These are phyloP conservation scores for Fusarium nelsonii DNA, from an alignment of 2,329 filamentous ascomycete species.

Conservation along the genomic window DNA sequence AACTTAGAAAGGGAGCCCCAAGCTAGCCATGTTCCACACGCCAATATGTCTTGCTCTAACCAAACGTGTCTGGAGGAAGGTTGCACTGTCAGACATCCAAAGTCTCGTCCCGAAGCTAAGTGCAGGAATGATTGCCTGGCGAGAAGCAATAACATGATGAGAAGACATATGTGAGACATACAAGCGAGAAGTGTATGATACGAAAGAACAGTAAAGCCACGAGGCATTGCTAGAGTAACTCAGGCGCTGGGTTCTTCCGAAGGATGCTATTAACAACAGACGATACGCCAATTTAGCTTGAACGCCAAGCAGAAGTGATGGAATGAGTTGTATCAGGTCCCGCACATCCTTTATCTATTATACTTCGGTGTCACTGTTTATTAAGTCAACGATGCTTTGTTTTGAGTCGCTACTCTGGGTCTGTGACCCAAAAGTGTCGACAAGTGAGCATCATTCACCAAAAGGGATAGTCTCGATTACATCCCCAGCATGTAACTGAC, in stretches of 20 bases:
- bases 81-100: conserved; percentile 45
- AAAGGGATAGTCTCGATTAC: conserved; percentile 1
- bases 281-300: background rate
- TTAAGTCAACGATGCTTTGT: conserved; percentile 23
- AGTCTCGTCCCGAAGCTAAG: conserved; percentile 38
- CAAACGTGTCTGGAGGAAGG: conserved; percentile 39
- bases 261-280: background rate
- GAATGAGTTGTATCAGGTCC: conserved; percentile 33
- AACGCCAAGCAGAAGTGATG: conserved; percentile 16
- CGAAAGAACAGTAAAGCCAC: background rate
- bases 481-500: conserved; percentile 26
- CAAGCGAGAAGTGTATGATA: conserved; percentile 17
- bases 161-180: conserved; percentile 17
- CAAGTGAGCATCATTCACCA: conserved; percentile 8
- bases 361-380: conserved; percentile 34
- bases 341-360: conserved; percentile 25
- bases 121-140: conserved; percentile 32
- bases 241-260: background rate
- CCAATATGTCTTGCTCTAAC: conserved; percentile 33
- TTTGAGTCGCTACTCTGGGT: conserved; percentile 15
- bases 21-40: conserved; percentile 33
- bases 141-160: conserved; percentile 32
- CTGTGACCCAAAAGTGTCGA: conserved; percentile 16
- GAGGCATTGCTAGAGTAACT: background rate
- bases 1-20: conserved; percentile 30